Percentiles rank a stretch among this genome's conserved stretches.
phyloP scores from a whole-genome alignment of 208 protist species.

The Trypanosoma melophagium region DNA sequence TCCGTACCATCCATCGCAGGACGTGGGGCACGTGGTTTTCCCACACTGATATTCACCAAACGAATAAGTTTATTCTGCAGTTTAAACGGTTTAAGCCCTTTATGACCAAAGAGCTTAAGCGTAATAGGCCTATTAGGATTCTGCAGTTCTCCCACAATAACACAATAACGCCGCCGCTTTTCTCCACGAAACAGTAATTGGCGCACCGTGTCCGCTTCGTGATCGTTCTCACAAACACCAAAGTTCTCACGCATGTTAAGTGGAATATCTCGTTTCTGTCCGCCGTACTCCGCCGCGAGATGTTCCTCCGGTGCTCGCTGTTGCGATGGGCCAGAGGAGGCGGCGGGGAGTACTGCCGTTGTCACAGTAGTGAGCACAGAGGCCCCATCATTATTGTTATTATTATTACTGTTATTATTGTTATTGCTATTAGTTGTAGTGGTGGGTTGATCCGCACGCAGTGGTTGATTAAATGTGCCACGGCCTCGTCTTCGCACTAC shows the following conservation, averaged over 20 bases:
- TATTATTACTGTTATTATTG: neutral
- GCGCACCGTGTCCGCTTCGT: slow-evolving; percentile 63
- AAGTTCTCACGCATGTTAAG: slow-evolving; percentile 46
- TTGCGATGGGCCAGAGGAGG: slow-evolving; percentile 22
- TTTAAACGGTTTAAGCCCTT: slow-evolving; percentile 80
- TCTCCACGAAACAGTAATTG: slow-evolving; percentile 82
- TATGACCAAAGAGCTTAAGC: slow-evolving; percentile 80
- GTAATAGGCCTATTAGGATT: slow-evolving; percentile 51
- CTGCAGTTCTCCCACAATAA: slow-evolving; percentile 79
- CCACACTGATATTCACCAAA: slow-evolving; percentile 80
- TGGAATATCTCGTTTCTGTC: slow-evolving; percentile 55
- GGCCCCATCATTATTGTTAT: slow-evolving; percentile 32
- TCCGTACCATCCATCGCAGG: slow-evolving; percentile 29
- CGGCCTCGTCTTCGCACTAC: slow-evolving; percentile 62
- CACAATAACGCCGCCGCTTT: slow-evolving; percentile 80
- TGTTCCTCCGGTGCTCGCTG: slow-evolving; percentile 32
- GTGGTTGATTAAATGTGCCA: slow-evolving; percentile 60
- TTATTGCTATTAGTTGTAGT: slow-evolving; percentile 13
- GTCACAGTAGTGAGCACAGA: slow-evolving; percentile 53
- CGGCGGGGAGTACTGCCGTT: slow-evolving; percentile 49
- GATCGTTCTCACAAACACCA: slow-evolving; percentile 36
- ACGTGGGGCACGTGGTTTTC: slow-evolving; percentile 46
- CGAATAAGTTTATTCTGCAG: slow-evolving; percentile 85
- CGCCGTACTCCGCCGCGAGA: slow-evolving; percentile 37
- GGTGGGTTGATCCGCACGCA: slow-evolving; percentile 67